Evolutionary conservation across 768 basidiomycete genomes (phyloP).

Genomic region (Phaffia australis): DNA sequence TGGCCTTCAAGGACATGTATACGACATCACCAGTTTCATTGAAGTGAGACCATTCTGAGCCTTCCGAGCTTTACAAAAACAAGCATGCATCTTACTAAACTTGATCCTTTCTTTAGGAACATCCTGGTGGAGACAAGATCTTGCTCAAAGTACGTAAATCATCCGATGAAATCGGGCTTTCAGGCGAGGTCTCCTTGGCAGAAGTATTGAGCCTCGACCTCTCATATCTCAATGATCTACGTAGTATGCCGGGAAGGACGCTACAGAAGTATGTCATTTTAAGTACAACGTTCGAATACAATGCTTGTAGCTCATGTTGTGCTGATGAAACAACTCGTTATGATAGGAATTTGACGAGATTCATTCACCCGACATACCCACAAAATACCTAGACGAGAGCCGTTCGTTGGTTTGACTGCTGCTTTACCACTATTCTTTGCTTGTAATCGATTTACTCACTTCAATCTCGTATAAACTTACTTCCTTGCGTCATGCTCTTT

Average conservation of each 20-base stretch:
- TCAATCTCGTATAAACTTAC: not conserved
- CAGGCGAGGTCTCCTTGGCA: not conserved
- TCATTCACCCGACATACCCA: slow-evolving; percentile 18
- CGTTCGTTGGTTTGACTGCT: not conserved
- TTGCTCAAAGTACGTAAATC: not conserved
- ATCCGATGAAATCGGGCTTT: not conserved
- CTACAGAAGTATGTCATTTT: slow-evolving; percentile 6
- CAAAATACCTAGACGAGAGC: slow-evolving; percentile 7
- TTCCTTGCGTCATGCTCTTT: not conserved
- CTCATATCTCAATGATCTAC: not conserved
- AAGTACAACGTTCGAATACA: not conserved
- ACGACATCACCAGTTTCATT: slow-evolving; percentile 21
- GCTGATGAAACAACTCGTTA: not conserved
- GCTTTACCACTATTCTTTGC: not conserved
- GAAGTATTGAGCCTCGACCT: not conserved
- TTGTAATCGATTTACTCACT: not conserved
- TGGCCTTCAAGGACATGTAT: slow-evolving; percentile 11
- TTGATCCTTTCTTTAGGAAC: not conserved
- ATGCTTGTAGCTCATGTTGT: not conserved
- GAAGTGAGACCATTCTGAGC: not conserved
- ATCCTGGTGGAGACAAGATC: slow-evolving; percentile 10
- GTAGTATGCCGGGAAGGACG: slow-evolving; percentile 21
- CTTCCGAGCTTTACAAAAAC: not conserved
- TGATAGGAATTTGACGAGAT: slow-evolving; percentile 12
- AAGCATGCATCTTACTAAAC: not conserved